Base-by-base conservation (phyloP, 1,284 basidiomycete genomes). In the Ganoderma multipileum region DNA sequence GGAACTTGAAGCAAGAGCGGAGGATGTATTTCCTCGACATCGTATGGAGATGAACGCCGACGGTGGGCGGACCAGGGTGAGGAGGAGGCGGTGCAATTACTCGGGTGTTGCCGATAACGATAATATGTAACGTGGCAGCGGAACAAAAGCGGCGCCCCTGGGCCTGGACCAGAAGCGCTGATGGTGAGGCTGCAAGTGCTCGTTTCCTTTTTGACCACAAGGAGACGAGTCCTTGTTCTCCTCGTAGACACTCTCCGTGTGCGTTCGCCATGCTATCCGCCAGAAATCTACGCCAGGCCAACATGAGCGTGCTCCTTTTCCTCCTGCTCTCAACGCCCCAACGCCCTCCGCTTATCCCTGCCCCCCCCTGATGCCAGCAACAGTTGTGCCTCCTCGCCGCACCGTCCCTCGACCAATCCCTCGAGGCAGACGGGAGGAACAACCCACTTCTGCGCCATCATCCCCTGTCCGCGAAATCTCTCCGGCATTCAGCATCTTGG, bases 151-250 rank as follows among this genome's bases (percentile, higher is more conserved):
- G 52, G 52, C 28, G 52, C 65, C 39, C 39, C 36, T 5, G 42
- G 26, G 5, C 28, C 33, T 8, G 33, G 33, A 33, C 33, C 33
- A 8, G 33, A 11, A 26, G n/a, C 23, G 14, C 36, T 41, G 38
- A 42, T 42, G 54, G 55, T 39, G 52, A 9, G 39, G 33, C 39
- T 57, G 58, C 59, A 30, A 39, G 38, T 64, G 30, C 60, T 42
- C 28, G 58, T 58, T 68, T 41, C 67, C 60, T 47, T 50, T 47
- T 61, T 41, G 28, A 50, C 20, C 38, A 68, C 67, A 68, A 68
- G 60, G 63, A 26, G 47, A 50, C 47, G 23, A 50, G 63, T 55
- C 60, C 63, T 68, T 65, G 63, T 68, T 57, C 38, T 60, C 30
- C 36, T 11, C 33, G 14, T 18, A 39, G 58, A n/a, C 38, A 47